Conservation (phyloP, 352 stramenopile species). For the Globisporangium abappressorium region DNA sequence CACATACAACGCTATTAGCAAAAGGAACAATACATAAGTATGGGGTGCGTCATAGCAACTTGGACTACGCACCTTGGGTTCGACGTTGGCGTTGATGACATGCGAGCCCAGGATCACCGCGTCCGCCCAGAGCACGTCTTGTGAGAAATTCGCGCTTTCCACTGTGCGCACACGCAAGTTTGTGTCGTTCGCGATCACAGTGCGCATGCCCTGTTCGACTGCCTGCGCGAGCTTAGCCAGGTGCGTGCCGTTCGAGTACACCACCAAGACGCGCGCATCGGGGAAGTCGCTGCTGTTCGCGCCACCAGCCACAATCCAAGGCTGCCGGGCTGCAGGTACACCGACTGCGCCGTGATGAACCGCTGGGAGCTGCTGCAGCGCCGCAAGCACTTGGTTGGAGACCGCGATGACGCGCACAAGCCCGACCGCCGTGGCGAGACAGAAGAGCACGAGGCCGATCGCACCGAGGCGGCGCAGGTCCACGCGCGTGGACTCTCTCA, state of each 20-base stretch:
- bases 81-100: constrained; percentile 87
- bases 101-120: constrained; percentile 81
- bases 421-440: constrained; percentile 15
- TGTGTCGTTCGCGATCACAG: constrained; percentile 29
- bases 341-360: not conserved
- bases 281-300: not conserved
- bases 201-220: constrained; percentile 49
- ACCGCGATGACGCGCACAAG: constrained; percentile 18
- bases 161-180: constrained; percentile 53
- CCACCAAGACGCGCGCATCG: constrained; percentile 58
- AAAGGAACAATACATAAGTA: not conserved
- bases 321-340: not conserved
- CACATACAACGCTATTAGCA: not conserved
- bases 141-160: constrained; percentile 62
- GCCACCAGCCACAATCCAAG: not conserved
- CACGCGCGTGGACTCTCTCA: constrained; percentile 17
- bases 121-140: constrained; percentile 84
- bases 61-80: constrained; percentile 53
- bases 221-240: constrained; percentile 66
- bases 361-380: constrained; percentile 27
- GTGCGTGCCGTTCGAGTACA: constrained; percentile 68
- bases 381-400: constrained; percentile 33
- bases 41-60: not conserved
- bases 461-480: constrained; percentile 17
- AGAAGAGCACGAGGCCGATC: constrained; percentile 22